Conservation (phyloP, 768 basidiomycete species). For the Rhodotorula taiwanensis region DNA sequence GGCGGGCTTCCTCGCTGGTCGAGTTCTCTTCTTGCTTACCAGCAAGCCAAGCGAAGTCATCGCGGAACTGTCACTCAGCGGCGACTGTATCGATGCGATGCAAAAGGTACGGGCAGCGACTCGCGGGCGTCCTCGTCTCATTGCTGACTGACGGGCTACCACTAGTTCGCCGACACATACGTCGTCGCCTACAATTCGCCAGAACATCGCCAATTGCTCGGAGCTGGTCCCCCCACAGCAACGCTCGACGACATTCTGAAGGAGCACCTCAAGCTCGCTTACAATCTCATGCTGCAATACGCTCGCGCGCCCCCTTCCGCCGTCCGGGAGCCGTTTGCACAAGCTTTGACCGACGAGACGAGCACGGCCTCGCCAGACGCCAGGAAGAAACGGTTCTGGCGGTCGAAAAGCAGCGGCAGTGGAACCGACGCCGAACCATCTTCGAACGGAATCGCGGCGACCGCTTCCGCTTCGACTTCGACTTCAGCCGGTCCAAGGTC, state of each 20-base stretch:
- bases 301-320: constrained; percentile 8
- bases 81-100: constrained; percentile 18
- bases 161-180: constrained; percentile 21
- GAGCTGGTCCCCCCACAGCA: constrained; percentile 7
- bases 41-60: constrained; percentile 30
- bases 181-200: constrained; percentile 4
- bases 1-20: constrained; percentile 34
- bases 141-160: not conserved
- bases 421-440: not conserved
- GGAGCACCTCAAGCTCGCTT: constrained; percentile 41
- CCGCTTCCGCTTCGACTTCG: not conserved
- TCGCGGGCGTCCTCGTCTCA: too few relatives aligned
- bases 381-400: constrained; percentile 24
- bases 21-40: constrained; percentile 38
- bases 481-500: not conserved
- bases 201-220: not conserved
- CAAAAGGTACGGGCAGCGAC: too few relatives aligned
- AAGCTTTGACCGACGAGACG: not conserved
- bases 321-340: not conserved
- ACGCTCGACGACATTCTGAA: constrained; percentile 24
- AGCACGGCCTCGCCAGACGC: not conserved
- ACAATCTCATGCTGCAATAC: constrained; percentile 40
- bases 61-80: constrained; percentile 20
- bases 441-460: not conserved
- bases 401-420: constrained; percentile 5